phyloP scores from a whole-genome alignment of 73 alveolate genomes.

The Tetrahymena borealis region DNA sequence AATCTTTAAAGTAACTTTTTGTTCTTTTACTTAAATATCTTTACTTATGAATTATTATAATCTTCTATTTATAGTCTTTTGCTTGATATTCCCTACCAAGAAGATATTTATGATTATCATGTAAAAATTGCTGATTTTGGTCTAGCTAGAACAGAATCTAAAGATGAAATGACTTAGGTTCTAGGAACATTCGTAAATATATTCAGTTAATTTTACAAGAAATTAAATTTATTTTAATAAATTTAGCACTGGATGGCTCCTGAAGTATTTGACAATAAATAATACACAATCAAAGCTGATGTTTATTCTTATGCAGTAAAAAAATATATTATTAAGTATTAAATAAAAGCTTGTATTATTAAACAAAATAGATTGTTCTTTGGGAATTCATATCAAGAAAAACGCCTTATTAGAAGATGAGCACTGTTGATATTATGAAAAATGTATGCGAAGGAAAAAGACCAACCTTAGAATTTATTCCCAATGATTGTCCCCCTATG shows the following conservation, averaged over 20 bases:
- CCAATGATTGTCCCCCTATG: background rate
- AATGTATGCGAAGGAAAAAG: background rate
- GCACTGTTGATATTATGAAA: background rate
- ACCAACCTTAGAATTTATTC: background rate
- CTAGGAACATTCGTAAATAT: slow-evolving; percentile 50
- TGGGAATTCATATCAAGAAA: background rate
- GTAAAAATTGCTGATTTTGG: slow-evolving; percentile 95
- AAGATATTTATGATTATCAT: slow-evolving; percentile 57
- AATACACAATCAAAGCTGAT: slow-evolving; percentile 91
- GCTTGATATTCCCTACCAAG: slow-evolving; percentile 54
- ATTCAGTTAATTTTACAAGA: no score
- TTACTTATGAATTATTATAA: background rate
- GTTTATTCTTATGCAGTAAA: slow-evolving; percentile 90
- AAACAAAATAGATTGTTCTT: background rate
- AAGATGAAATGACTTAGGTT: slow-evolving; percentile 64
- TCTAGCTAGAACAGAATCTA: slow-evolving; percentile 64
- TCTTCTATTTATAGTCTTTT: slow-evolving; percentile 47
- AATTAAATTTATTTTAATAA: slow-evolving; percentile 20
- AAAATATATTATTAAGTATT: background rate
- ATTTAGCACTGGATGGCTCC: slow-evolving; percentile 99
- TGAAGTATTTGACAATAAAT: slow-evolving; percentile 77
- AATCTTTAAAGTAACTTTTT: slow-evolving; percentile 67
- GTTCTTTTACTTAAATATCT: background rate
- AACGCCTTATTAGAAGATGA: background rate
- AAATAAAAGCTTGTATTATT: background rate